Evolutionary conservation across 768 basidiomycete genomes (phyloP).

Genomic region (Lentinula raphanica): DNA sequence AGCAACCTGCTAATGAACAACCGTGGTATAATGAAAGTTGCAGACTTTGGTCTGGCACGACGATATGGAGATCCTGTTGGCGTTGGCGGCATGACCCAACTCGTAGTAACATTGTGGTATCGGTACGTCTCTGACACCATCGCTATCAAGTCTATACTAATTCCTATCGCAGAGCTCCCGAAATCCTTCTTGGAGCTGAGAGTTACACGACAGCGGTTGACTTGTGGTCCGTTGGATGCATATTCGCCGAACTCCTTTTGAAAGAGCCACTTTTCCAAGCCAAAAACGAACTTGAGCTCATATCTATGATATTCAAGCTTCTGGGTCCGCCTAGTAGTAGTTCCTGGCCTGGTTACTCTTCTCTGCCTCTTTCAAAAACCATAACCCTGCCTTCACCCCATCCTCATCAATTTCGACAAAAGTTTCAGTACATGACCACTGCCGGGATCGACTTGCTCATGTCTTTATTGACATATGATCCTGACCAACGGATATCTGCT

Average conservation of each 20-base stretch:
- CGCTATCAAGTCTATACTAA: conserved; percentile 12
- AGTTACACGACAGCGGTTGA: conserved; percentile 95
- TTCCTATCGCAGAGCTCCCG: conserved; percentile 66
- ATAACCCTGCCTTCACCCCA: conserved; percentile 73
- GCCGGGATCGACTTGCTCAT: conserved; percentile 83
- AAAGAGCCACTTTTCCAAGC: conserved; percentile 98
- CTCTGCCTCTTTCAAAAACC: conserved; percentile 76
- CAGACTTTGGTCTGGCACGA: conserved; percentile 94
- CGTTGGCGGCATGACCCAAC: conserved; percentile 93
- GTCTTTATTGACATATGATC: conserved; percentile 84
- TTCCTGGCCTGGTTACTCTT: conserved; percentile 81
- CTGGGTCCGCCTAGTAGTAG: conserved; percentile 86
- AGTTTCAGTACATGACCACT: conserved; percentile 78
- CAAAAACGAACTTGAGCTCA: conserved; percentile 89
- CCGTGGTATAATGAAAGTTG: conserved; percentile 96
- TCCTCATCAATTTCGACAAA: conserved; percentile 72
- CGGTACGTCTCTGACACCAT: conserved; percentile 46
- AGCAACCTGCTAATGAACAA: conserved; percentile 99
- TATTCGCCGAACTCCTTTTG: conserved; percentile 92
- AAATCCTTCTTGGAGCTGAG: conserved; percentile 88
- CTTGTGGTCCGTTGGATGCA: conserved; percentile 99
- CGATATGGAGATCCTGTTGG: conserved; percentile 96
- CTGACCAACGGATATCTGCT: conserved; percentile 78
- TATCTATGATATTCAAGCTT: conserved; percentile 91
- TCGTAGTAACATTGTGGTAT: conserved; percentile 99